These are phyloP conservation scores for Posidonia australis DNA, from an alignment of 106 monocot genomes.

Conservation along the genomic window DNA sequence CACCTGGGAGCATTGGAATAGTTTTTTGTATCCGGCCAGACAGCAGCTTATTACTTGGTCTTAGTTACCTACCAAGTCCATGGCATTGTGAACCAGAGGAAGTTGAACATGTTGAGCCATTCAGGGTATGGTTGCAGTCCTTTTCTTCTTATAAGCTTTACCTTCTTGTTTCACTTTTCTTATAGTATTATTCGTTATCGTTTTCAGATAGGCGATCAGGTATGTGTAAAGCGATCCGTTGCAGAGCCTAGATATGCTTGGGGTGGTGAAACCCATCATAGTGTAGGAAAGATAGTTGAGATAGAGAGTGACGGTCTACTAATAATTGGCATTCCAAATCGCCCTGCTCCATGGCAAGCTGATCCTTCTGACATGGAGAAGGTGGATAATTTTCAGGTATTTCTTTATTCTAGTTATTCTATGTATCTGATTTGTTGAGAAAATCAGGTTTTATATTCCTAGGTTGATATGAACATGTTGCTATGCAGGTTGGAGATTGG, in stretches of 20 bases:
- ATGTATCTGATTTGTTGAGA: neutral
- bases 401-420: neutral
- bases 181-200: neutral
- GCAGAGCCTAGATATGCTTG: conserved; percentile 94
- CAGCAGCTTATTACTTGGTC: conserved; percentile 76
- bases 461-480: neutral
- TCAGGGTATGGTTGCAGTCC: conserved; percentile 35
- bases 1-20: conserved; percentile 90
- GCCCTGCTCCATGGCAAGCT: conserved; percentile 74
- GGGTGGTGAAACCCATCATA: conserved; percentile 99
- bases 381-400: conserved; percentile 93
- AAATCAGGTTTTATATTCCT: neutral
- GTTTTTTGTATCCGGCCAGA: conserved; percentile 91
- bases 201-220: conserved; percentile 84
- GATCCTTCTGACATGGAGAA: conserved; percentile 99
- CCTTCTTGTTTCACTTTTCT: neutral
- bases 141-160: neutral
- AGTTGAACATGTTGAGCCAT: conserved; percentile 96
- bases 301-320: conserved; percentile 86
- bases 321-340: conserved; percentile 74
- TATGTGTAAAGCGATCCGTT: conserved; percentile 96
- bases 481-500: conserved; percentile 86
- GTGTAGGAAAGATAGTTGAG: conserved; percentile 89
- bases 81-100: conserved; percentile 99
- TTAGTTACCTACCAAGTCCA: conserved; percentile 74